Evolutionary conservation across 192 early-diverging fungal species (phyloP), one percentile per base, ranked within the genome.

Genomic region (Coemansia sp.): DNA sequence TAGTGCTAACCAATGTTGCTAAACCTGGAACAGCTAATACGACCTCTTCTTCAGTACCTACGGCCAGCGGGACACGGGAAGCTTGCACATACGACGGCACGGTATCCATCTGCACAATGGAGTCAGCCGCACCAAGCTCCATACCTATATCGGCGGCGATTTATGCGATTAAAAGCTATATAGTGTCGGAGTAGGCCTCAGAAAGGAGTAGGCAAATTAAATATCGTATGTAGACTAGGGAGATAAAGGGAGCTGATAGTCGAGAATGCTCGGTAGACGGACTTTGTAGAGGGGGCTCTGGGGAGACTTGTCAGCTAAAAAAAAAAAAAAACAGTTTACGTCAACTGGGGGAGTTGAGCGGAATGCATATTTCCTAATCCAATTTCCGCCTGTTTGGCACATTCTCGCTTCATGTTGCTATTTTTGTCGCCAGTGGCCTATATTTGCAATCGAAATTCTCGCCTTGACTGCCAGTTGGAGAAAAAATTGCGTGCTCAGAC

Each of bases 401-500:
- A 57, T 57, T 57, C 54, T 57, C 54, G 54, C 54, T 7, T 24
- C 54, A 11, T 7, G 54, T 14, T 34, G 54, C 54, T 57, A 57
- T 57, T 57, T 57, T 57, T 35, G 54, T 10, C 13, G 29, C 14
- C 24, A 27, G 53, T 31, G 46, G 6, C 8, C 46, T 48, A 48
- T 21, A 21, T 48, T 19, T 48, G n/a, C 46, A 48, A 48, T 21
- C 21, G n/a, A 8, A 21, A 19, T n/a, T 48, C 19, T 9, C 46
- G 37, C 2, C 2, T 19, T 21, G 19, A 19, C 19, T 48, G 46
- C 46, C 19, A 9, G 46, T 48, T 1, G 46, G 46, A 5, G 19
- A 19, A 21, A n/a, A 48, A 21, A 5, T 21, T 48, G 46, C 19
- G 46, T 9, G 19, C 46, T 48, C 46, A 10, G 46, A 19, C 46